These are phyloP conservation scores for Saccharomycopsis schoenii DNA, from an alignment of 805 yeast species.

Conservation along the genomic window DNA sequence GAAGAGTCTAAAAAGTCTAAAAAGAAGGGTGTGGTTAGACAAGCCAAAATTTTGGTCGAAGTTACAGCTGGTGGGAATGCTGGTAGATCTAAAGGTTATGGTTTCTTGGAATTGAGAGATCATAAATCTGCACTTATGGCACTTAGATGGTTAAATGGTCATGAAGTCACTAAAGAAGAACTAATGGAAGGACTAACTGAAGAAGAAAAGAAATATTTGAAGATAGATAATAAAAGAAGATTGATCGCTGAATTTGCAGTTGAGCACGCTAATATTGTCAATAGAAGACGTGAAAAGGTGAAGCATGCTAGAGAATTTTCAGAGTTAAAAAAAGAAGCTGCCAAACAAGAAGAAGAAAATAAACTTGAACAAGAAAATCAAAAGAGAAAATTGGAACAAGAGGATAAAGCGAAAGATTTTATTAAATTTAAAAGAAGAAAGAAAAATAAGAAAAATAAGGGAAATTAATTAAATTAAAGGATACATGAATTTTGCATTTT, in stretches of 20 bases:
- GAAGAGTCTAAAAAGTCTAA: slow-evolving; percentile 49
- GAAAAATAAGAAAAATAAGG: slow-evolving; percentile 4
- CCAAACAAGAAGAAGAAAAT: slow-evolving; percentile 17
- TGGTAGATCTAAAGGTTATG: slow-evolving; percentile 95
- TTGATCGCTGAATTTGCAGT: slow-evolving; percentile 91
- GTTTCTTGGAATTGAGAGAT: slow-evolving; percentile 87
- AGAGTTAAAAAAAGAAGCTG: slow-evolving; percentile 22
- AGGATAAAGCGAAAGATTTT: neutral
- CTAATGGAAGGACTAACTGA: slow-evolving; percentile 59
- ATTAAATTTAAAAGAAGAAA: slow-evolving; percentile 8
- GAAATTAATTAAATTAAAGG: neutral
- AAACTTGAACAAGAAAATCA: neutral
- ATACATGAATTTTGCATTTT: neutral
- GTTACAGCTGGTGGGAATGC: slow-evolving; percentile 77
- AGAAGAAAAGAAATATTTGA: slow-evolving; percentile 43
- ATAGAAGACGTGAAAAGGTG: slow-evolving; percentile 73
- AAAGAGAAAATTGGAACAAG: neutral
- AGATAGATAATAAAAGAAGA: slow-evolving; percentile 43
- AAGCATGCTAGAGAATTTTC: slow-evolving; percentile 31
- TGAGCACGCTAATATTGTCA: slow-evolving; percentile 89
- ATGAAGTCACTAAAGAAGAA: slow-evolving; percentile 66
- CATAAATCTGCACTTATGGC: slow-evolving; percentile 94
- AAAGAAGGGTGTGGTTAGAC: slow-evolving; percentile 84
- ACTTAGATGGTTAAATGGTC: slow-evolving; percentile 93
- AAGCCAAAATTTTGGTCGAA: slow-evolving; percentile 88